Base-by-base conservation (phyloP, 139 green algal genomes). In the Coelastrella sp. region DNA sequence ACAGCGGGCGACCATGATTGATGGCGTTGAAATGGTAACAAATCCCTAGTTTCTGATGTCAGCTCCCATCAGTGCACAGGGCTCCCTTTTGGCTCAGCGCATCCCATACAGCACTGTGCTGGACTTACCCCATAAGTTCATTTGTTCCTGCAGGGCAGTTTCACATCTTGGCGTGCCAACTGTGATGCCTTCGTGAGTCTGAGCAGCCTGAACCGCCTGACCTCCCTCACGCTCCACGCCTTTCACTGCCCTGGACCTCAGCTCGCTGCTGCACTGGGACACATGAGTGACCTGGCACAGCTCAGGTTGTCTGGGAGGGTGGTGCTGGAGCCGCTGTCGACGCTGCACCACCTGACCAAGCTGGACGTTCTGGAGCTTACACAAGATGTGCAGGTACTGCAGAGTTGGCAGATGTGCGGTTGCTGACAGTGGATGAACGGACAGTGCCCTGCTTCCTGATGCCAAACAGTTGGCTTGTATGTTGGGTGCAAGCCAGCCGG, bases 231-330 rank as follows among this genome's bases (percentile, higher is more conserved):
- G 5, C 68, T 88, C 16, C 83, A 88, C n/a, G 83, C 83, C 5
- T 88, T 88, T 61, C 83, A 88, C 68, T 88, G 83, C 83, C 83
- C 83, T 16, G 83, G 83, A n/a, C 6, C 47, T 4, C 68, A 88
- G 56, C 74, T 90, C 13, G 47, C 58, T 19, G 23, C 74, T 64
- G 85, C 59, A 5, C 2, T 83, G 59, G 17, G 54, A 59, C n/a
- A 16, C n/a, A 76, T 90, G 74, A 61, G 17, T 4, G n/a, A 23
- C 4, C 74, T 90, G 85, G 6, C 14, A 3, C 65, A 73, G 83
- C 83, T 88, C 66, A 66, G 56, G 83, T 54, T 88, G 66, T 80
- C 68, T 47, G 83, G 83, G 32, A 22, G 83, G 5, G 68, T 88
- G 16, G 83, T 88, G 56, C 66, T 88, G 71, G 83, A 80, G 17